Base-by-base conservation (phyloP, 2,329 filamentous ascomycete genomes). In the Fusarium albosuccineum region DNA sequence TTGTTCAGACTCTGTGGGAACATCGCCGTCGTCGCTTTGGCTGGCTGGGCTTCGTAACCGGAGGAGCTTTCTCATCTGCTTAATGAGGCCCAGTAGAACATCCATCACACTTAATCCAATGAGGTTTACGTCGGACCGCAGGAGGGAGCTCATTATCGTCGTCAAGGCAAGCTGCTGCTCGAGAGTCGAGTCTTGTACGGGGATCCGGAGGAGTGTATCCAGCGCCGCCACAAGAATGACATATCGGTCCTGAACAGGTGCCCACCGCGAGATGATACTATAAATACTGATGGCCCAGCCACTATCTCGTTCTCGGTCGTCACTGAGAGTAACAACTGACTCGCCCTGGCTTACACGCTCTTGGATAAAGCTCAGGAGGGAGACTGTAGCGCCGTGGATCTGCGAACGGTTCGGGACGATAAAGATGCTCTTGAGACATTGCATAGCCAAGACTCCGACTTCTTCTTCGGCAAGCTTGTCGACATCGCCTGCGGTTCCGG, bases 91-190 rank as follows among this genome's bases (percentile, higher is more conserved):
- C 13, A 97, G 84, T 29, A 98, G 83, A 16, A 98, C 90, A 76
- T 99, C 96, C 90, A 98, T 98, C 53, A 98, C 92, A 76, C 94
- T 97, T 45, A 99, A 83, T 1, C 96, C 96, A 64, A 99, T 97
- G 75, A 98, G 85, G 78, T 97, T 98, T 74, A 97, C 90, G 41
- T 95, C 90, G 0, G 95, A 97, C 52, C 91, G 90, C 46, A 99
- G 83, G 9, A 98, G 84, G 65, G 92, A 92, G 63, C 92, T 89
- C 61, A 97, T 89, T 79, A 97, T 89, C 42, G 89, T 90, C 1
- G 92, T 87, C 62, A 97, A 83, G 5, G 91, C 87, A 55, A 94
- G 82, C 73, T 97, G 92, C 57, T 92, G 89, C 44, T 88, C 85
- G 34, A 97, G 78, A 41, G 89, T 89, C 9, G 91, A 88, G 73